Percentiles rank a stretch among this genome's conserved stretches.
phyloP scores from a whole-genome alignment of 2,329 filamentous ascomycete species.

The Alternaria dauci region DNA sequence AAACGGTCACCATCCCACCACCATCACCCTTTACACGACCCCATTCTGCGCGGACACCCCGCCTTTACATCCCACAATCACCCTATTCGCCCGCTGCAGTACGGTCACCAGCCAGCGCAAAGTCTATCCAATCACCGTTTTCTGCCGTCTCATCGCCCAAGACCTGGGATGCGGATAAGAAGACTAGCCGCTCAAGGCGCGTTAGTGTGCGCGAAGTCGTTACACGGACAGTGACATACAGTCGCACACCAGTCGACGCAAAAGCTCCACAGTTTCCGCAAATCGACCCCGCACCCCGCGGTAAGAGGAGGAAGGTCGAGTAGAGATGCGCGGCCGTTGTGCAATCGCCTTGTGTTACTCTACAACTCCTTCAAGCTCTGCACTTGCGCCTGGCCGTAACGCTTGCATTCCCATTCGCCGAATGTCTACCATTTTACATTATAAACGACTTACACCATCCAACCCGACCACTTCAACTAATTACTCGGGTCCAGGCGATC shows the following conservation, averaged over 20 bases:
- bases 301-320: conserved; percentile 84
- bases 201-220: conserved; percentile 86
- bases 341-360: conserved; percentile 35
- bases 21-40: conserved; percentile 70
- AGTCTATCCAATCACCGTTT: conserved; percentile 70
- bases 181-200: conserved; percentile 66
- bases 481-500: conserved; percentile 48
- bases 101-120: conserved; percentile 73
- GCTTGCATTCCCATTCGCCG: conserved; percentile 22
- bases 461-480: conserved; percentile 28
- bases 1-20: conserved; percentile 67
- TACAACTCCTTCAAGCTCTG: conserved; percentile 24
- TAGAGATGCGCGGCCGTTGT: conserved; percentile 38
- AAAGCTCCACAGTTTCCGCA: conserved; percentile 58
- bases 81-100: conserved; percentile 70
- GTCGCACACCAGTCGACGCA: conserved; percentile 59
- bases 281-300: conserved; percentile 88
- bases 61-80: conserved; percentile 79
- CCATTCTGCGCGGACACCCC: conserved; percentile 67
- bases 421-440: conserved; percentile 8
- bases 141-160: conserved; percentile 74
- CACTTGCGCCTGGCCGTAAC: conserved; percentile 32
- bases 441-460: conserved; percentile 16
- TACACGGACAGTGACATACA: conserved; percentile 93
- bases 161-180: conserved; percentile 79